These are phyloP conservation scores for Zancudomyces culisetae DNA, from an alignment of 371 early-diverging fungal species.

Conservation along the genomic window DNA sequence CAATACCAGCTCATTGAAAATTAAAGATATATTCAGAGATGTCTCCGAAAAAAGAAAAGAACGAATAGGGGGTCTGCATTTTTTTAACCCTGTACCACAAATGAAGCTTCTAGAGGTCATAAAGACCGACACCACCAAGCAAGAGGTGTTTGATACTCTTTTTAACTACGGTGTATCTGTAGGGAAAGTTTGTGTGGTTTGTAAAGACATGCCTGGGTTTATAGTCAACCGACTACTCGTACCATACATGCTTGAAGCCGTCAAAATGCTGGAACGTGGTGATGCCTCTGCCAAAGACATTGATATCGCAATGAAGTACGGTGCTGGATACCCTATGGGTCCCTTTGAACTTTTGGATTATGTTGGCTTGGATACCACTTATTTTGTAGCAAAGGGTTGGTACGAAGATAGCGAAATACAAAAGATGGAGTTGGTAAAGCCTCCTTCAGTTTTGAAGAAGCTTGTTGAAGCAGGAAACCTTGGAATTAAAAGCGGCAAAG, in stretches of 20 bases:
- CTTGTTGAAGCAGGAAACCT: conserved; percentile 54
- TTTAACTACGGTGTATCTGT: conserved; percentile 43
- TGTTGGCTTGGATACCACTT: conserved; percentile 87
- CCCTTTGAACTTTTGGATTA: conserved; percentile 88
- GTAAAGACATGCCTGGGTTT: conserved; percentile 96
- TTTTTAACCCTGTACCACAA: conserved; percentile 92
- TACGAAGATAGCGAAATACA: conserved; percentile 40
- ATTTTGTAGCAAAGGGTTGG: conserved; percentile 87
- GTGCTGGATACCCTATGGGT: conserved; percentile 97
- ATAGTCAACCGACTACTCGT: conserved; percentile 91
- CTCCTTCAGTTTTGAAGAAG: conserved; percentile 46
- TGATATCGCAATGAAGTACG: conserved; percentile 93
- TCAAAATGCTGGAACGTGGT: conserved; percentile 75
- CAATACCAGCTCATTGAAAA: conserved; percentile 82
- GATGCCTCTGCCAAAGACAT: conserved; percentile 76
- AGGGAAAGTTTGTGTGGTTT: conserved; percentile 72
- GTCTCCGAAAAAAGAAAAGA: conserved; percentile 31
- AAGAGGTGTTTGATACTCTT: conserved; percentile 38
- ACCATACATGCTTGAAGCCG: conserved; percentile 88
- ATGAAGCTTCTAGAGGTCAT: conserved; percentile 95
- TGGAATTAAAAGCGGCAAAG: conserved; percentile 78
- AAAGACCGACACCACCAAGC: conserved; percentile 39
- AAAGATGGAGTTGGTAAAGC: conserved; percentile 46
- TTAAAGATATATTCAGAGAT: conserved; percentile 54
- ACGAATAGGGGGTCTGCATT: conserved; percentile 78